Evolutionary conservation across 306 rosid genomes (phyloP), one percentile per base, ranked within the genome.

Genomic region (Prunus mume): DNA sequence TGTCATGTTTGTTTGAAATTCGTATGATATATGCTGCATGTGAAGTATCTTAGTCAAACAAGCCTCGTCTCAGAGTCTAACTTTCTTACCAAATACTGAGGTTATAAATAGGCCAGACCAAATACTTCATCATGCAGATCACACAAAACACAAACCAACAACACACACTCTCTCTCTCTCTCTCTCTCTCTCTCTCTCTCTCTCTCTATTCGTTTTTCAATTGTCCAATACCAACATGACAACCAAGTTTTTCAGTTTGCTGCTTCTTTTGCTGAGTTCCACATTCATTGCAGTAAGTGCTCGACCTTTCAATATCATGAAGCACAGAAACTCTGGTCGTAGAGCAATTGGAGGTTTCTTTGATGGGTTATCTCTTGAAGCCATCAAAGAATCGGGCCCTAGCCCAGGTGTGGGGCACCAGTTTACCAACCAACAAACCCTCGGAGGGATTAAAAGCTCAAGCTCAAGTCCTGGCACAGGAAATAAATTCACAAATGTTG

Each of bases 231-330:
- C 57, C 65, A 74, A 68, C 38, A 81, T 81, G 83, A 32, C 46
- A 66, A 69, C 63, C 72, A 82, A 74, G 71, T 50, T 56, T 15
- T 61, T 69, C 54, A n/a, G 32, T 46, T 72, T 81, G 58, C 50
- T 81, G 43, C 20, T 83, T 57, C 7, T 83, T 19, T 61, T 87
- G 67, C 13, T 83, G 56, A 81, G 24, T 68, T 78, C 69, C 65
- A 18, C 28, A 47, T 80, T 84, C 14, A 6, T 52, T 76, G 68
- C 65, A 24, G 41, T 60, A 11, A 87, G 83, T 79, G 90, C 82
- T 5, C 89, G 97, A 51, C 92, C 90, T 30, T 64, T 93, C 7
- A 76, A 74, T 56, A 66, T 77, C 18, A 72, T 73, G 58, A 83
- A 27, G 69, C 43, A 64, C 2, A 70, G 15, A 68, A 65, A 30